phyloP scores from a whole-genome alignment of 2,329 filamentous ascomycete species.

The Periconia sp. region DNA sequence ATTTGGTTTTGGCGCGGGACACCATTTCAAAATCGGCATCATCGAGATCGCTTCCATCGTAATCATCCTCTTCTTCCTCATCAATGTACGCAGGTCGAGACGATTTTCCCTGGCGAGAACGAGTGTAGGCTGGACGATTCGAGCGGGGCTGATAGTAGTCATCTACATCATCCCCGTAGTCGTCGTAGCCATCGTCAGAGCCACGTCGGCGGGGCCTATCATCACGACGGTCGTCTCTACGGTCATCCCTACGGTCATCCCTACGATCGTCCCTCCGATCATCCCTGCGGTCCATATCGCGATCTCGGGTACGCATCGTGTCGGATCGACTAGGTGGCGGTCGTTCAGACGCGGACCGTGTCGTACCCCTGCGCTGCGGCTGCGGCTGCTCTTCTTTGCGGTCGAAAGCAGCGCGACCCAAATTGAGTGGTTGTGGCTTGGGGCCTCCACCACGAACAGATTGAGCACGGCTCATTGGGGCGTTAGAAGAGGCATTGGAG shows the following conservation, averaged over 20 bases:
- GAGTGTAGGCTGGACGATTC: slow-evolving; percentile 29
- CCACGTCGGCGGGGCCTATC: slow-evolving; percentile 30
- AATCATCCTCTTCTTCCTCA: slow-evolving; percentile 76
- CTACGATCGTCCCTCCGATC: neutral
- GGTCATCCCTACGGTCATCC: slow-evolving; percentile 1
- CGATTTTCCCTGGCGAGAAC: slow-evolving; percentile 40
- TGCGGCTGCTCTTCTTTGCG: slow-evolving; percentile 32
- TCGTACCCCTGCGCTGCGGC: slow-evolving; percentile 39
- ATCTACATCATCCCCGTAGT: slow-evolving; percentile 62
- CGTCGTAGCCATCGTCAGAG: slow-evolving; percentile 59
- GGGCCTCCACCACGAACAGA: slow-evolving; percentile 53
- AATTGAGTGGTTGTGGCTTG: slow-evolving; percentile 51
- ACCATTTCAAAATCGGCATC: slow-evolving; percentile 82
- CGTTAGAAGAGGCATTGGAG: slow-evolving; percentile 15
- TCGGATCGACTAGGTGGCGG: slow-evolving; percentile 42
- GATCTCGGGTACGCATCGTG: slow-evolving; percentile 35
- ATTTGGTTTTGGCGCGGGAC: slow-evolving; percentile 45
- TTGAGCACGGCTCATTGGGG: slow-evolving; percentile 49
- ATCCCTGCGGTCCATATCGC: slow-evolving; percentile 21
- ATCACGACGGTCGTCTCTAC: neutral
- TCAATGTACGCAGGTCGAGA: slow-evolving; percentile 68
- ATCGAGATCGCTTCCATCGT: slow-evolving; percentile 71
- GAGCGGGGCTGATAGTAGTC: slow-evolving; percentile 61
- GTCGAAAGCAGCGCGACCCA: slow-evolving; percentile 53
- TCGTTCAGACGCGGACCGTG: slow-evolving; percentile 49